Evolutionary conservation across 2,329 filamentous ascomycete genomes (phyloP).

Genomic region (Arthroderma sp.): DNA sequence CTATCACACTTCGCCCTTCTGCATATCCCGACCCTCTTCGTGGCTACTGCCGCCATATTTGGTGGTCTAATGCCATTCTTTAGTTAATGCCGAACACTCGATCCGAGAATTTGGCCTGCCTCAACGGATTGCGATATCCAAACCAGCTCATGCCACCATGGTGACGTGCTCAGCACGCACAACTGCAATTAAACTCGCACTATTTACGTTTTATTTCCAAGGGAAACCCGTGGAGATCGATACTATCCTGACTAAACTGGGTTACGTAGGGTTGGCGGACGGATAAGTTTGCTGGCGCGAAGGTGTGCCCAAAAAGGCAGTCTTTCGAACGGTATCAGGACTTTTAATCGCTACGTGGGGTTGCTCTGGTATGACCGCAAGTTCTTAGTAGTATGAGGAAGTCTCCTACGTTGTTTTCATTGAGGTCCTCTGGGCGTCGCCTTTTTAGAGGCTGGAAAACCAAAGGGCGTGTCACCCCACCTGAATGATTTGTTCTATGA

Average conservation of each 20-base stretch:
- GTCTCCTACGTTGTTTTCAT: too few relatives aligned
- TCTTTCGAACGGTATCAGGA: conserved; percentile 11
- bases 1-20: conserved; percentile 3
- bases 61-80: conserved; percentile 24
- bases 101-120: conserved; percentile 25
- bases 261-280: conserved; percentile 13
- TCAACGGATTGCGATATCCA: conserved; percentile 18
- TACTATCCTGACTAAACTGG: conserved; percentile 11
- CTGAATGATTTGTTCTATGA: too few relatives aligned
- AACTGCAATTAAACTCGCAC: conserved; percentile 8
- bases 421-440: too few relatives aligned
- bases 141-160: conserved; percentile 20
- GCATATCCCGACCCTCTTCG: conserved; percentile 8
- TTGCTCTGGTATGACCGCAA: conserved; percentile 12
- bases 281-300: conserved; percentile 15
- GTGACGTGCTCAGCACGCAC: conserved; percentile 11
- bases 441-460: too few relatives aligned
- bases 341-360: conserved; percentile 14
- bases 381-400: too few relatives aligned
- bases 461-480: too few relatives aligned
- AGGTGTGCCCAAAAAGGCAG: conserved; percentile 12
- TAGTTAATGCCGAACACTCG: conserved; percentile 18
- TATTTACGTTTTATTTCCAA: conserved; percentile 13
- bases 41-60: conserved; percentile 20
- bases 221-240: conserved; percentile 14